Evolutionary conservation across 306 rosid species (phyloP), one percentile per base, ranked within the genome.

Genomic region (Vigna radiata): DNA sequence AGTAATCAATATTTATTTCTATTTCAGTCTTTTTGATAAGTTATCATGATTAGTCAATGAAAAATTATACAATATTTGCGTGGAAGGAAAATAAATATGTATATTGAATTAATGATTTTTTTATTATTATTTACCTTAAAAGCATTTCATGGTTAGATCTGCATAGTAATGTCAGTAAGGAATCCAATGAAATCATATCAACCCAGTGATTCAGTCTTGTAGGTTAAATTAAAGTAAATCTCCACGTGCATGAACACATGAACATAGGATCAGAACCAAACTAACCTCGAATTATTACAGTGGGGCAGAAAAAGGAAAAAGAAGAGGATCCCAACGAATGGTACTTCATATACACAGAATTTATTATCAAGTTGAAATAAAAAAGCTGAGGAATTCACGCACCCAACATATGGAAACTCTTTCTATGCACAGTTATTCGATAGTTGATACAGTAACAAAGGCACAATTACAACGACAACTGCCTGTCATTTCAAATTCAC

Each of bases 361-460:
- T 43, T 25, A 43, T 77, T 76, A 50, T 31, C 54, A 17, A 60
- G 18, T 60, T 14, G 66, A 60, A 29, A 14, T 3, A 29, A 60
- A 15, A 21, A 60, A 39, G 27, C 25, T 39, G 13, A 44, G 27
- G 68, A 82, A 61, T 56, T 29, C 4, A 21, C 33, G 61, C 76
- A 75, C 60, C 67, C 68, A 81, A 74, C 59, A 37, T 72, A 67
- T 50, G 73, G 83, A 69, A n/a, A 29, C 54, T 75, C n/a, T 44
- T 68, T 72, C 50, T 83, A 60, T 87, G 77, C 83, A 84, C 55
- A 75, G 23, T 88, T 69, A 49, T 55, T 56, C 43, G 9, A 15
- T 7, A 2, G 64, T 12, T 58, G 79, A 69, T 54, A 74, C 80
- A 65, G 56, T 17, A 73, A 66, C 4, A 79, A 71, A 16, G 66